These are phyloP conservation scores for Eucalyptus virginea DNA, from an alignment of 345 rosid genomes.

Conservation along the genomic window DNA sequence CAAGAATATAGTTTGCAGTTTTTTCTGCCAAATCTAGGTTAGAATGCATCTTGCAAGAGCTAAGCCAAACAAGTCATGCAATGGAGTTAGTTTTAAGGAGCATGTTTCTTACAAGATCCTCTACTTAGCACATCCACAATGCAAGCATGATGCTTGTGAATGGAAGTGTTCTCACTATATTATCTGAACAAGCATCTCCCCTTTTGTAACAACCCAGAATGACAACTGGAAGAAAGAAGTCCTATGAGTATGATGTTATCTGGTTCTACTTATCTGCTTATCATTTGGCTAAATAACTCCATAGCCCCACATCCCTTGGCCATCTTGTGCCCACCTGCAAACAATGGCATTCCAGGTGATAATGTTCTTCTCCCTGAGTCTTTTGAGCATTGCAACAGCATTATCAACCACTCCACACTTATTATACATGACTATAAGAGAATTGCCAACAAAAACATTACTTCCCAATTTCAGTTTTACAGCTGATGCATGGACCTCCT, in stretches of 20 bases:
- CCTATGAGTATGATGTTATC: constrained; percentile 63
- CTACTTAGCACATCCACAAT: constrained; percentile 69
- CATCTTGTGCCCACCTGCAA: no score
- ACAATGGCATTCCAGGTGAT: no score
- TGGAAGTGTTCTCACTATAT: constrained; percentile 14
- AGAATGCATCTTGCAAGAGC: constrained; percentile 58
- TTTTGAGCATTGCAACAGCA: no score
- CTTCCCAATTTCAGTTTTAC: no score
- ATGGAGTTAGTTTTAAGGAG: constrained; percentile 31
- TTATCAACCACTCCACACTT: no score
- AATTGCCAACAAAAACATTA: no score
- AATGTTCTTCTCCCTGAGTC: no score
- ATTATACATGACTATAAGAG: no score
- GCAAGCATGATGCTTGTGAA: constrained; percentile 56
- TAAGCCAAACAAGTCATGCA: constrained; percentile 61
- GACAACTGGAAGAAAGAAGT: constrained; percentile 29
- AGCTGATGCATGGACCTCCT: no score
- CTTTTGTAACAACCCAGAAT: constrained; percentile 52
- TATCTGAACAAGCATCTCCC: constrained; percentile 47
- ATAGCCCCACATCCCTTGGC: no score
- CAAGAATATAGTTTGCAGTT: constrained; percentile 34
- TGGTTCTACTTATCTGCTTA: constrained; percentile 3
- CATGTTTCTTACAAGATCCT: constrained; percentile 41
- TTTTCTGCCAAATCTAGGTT: constrained; percentile 49
- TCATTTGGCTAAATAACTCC: no score